These are phyloP conservation scores for Kitagawia praeruptora DNA, from an alignment of 129 eudicot genomes.

Conservation along the genomic window DNA sequence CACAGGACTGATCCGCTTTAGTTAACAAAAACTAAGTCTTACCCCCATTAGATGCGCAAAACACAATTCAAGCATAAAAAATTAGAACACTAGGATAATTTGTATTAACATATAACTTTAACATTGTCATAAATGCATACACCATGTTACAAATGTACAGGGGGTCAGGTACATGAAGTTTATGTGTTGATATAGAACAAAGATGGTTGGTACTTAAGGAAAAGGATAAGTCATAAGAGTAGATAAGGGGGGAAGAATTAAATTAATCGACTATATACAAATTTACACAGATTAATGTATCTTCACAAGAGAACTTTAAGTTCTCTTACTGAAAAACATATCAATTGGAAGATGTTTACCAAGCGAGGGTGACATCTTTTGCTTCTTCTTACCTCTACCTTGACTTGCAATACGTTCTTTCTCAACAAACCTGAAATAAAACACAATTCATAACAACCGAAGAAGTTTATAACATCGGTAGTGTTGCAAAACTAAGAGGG, in stretches of 20 bases:
- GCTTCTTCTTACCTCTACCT: slow-evolving; percentile 58
- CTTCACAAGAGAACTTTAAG: slow-evolving; percentile 21
- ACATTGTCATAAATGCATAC: background rate
- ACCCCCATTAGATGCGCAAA: background rate
- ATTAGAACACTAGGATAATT: background rate
- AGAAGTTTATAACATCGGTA: background rate
- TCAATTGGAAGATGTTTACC: slow-evolving; percentile 64
- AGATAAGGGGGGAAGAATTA: background rate
- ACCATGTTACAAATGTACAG: background rate
- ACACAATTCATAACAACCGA: background rate
- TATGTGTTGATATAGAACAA: background rate
- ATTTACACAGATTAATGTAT: background rate
- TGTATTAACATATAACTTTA: background rate
- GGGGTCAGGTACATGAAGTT: background rate
- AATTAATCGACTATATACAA: background rate
- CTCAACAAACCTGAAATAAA: slow-evolving; percentile 29
- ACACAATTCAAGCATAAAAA: background rate
- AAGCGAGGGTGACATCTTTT: slow-evolving; percentile 39
- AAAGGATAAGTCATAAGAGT: background rate
- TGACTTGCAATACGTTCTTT: slow-evolving; percentile 33
- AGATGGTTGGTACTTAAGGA: background rate
- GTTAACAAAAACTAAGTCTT: background rate
- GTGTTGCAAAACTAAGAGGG: background rate
- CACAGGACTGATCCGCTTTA: background rate
- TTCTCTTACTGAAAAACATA: slow-evolving; percentile 49